Conservation (phyloP, 495 filamentous ascomycete species). For the Penicillium daleae region DNA sequence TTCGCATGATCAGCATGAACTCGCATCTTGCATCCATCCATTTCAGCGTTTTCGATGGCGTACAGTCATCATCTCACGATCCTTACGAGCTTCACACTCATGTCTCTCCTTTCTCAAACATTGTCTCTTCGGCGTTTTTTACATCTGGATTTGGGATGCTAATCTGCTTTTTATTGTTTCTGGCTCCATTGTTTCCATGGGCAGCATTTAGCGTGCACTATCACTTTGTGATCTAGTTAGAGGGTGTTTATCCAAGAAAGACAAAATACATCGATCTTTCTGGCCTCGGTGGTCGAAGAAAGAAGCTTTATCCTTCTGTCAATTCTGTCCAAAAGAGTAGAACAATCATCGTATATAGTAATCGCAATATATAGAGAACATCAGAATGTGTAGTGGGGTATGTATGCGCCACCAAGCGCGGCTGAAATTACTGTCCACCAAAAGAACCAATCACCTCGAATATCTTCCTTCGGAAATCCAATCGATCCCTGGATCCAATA, state of each 20-base stretch:
- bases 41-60: constrained; percentile 15
- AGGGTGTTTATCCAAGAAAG: not conserved
- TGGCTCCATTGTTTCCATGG: not conserved
- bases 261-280: constrained; percentile 3
- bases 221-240: not conserved
- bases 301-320: not conserved
- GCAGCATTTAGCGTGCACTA: constrained; percentile 2
- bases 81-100: constrained; percentile 28
- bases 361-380: not conserved
- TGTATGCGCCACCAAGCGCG: constrained; percentile 19
- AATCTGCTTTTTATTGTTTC: not conserved
- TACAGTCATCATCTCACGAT: constrained; percentile 29
- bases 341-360: too few relatives aligned
- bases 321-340: too few relatives aligned
- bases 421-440: constrained; percentile 6
- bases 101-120: constrained; percentile 27
- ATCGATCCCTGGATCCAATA: too few relatives aligned
- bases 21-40: constrained; percentile 15
- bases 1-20: constrained; percentile 15
- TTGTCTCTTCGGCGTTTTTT: constrained; percentile 2
- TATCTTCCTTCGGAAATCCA: not conserved
- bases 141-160: not conserved
- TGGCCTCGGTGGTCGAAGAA: not conserved
- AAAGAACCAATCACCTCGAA: constrained; percentile 3
- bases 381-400: constrained; percentile 27